Conservation (phyloP, 2,329 filamentous ascomycete species). For the Akanthomyces lecanii region DNA sequence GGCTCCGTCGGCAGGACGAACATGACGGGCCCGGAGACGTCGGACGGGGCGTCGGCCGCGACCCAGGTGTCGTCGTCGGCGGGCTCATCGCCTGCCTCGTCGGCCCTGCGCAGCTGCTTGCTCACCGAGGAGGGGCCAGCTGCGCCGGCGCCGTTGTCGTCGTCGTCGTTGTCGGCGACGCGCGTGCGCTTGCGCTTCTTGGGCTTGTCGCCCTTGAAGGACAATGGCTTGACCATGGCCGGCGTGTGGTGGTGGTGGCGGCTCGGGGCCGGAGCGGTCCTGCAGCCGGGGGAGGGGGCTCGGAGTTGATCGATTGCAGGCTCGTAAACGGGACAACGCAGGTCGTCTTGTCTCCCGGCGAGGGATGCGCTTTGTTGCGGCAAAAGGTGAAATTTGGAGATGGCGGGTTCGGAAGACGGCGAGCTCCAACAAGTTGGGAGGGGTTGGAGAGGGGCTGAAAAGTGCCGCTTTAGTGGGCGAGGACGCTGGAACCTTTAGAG, state of each 20-base stretch:
- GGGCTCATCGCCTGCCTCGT: constrained; percentile 30
- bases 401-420: constrained; percentile 27
- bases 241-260: not conserved
- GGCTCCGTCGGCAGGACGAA: constrained; percentile 74
- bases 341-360: not conserved
- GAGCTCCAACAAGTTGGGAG: constrained; percentile 27
- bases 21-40: constrained; percentile 78
- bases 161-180: constrained; percentile 37
- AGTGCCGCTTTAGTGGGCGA: constrained; percentile 1
- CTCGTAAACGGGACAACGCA: not conserved
- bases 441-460: not conserved
- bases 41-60: constrained; percentile 67
- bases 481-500: too few relatives aligned
- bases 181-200: constrained; percentile 83
- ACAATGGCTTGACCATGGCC: constrained; percentile 79
- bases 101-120: constrained; percentile 23
- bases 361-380: constrained; percentile 8
- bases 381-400: constrained; percentile 8
- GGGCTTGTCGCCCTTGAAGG: constrained; percentile 98
- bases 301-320: too few relatives aligned
- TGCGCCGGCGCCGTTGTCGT: constrained; percentile 44
- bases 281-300: not conserved
- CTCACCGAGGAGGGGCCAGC: constrained; percentile 32
- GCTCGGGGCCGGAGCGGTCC: not conserved
- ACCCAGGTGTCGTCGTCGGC: constrained; percentile 83